Conservation (phyloP, 352 stramenopile species). For the Globisporangium viniferum region DNA sequence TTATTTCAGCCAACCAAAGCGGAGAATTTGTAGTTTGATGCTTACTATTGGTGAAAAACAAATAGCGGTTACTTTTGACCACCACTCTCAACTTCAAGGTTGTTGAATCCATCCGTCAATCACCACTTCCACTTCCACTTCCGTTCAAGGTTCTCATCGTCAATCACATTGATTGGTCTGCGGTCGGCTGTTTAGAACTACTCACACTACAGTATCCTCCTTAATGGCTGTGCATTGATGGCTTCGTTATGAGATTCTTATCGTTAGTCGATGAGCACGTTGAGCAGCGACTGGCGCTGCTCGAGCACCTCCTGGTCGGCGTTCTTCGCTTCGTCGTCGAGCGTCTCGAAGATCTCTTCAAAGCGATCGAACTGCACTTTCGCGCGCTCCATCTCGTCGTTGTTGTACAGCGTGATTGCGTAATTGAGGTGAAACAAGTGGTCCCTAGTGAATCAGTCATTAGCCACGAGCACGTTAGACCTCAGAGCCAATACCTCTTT, state of each 20-base stretch:
- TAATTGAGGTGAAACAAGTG: conserved; percentile 90
- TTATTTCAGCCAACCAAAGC: background rate
- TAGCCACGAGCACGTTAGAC: background rate
- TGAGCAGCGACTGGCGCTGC: conserved; percentile 68
- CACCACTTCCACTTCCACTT: too few relatives aligned
- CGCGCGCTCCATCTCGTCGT: conserved; percentile 85
- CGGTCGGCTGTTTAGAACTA: too few relatives aligned
- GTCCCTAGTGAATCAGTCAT: conserved; percentile 37
- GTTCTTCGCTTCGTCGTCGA: conserved; percentile 66
- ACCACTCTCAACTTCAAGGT: background rate
- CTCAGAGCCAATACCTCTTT: background rate
- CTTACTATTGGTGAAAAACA: background rate
- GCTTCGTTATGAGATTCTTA: too few relatives aligned
- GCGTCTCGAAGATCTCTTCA: conserved; percentile 71
- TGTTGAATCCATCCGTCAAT: background rate
- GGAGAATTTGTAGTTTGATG: background rate
- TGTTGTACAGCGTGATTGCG: conserved; percentile 87
- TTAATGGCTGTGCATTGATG: too few relatives aligned
- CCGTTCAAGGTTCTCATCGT: too few relatives aligned
- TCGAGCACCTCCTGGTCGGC: conserved; percentile 69
- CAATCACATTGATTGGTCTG: too few relatives aligned
- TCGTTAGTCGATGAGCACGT: conserved; percentile 57
- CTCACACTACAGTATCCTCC: too few relatives aligned
- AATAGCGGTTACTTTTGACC: background rate
- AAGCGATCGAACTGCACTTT: conserved; percentile 85